Evolutionary conservation across 2,329 filamentous ascomycete genomes (phyloP).

Genomic region (Penicillium sp.): DNA sequence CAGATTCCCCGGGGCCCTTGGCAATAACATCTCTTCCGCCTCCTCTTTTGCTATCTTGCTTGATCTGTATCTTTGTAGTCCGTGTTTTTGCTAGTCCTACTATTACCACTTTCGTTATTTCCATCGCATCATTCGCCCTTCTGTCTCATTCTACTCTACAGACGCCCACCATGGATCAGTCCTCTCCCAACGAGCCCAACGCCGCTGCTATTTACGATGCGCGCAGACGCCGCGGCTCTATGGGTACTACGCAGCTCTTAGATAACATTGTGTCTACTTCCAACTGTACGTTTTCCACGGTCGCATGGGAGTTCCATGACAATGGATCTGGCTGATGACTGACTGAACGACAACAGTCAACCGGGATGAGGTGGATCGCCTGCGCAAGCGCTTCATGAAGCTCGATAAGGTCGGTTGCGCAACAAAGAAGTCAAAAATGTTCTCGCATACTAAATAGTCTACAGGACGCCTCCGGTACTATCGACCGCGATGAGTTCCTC

Average conservation of each 20-base stretch:
- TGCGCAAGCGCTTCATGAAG: slow-evolving; percentile 99
- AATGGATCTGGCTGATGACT: slow-evolving; percentile 3
- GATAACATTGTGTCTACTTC: slow-evolving; percentile 95
- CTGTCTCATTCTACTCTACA: neutral
- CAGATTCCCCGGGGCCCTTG: slow-evolving; percentile 33
- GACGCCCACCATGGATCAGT: slow-evolving; percentile 31
- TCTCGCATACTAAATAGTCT: slow-evolving; percentile 1
- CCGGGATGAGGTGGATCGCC: slow-evolving; percentile 90
- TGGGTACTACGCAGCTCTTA: slow-evolving; percentile 66
- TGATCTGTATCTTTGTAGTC: neutral
- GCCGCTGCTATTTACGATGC: slow-evolving; percentile 47
- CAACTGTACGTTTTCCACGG: slow-evolving; percentile 68
- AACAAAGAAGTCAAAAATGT: neutral
- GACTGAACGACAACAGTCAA: slow-evolving; percentile 64
- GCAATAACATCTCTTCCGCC: slow-evolving; percentile 10
- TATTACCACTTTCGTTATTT: neutral
- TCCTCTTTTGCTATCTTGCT: slow-evolving; percentile 7
- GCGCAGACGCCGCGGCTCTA: slow-evolving; percentile 43
- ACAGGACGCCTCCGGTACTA: slow-evolving; percentile 95
- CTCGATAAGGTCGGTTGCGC: slow-evolving; percentile 74
- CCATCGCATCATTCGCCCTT: neutral
- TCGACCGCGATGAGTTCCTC: slow-evolving; percentile 97
- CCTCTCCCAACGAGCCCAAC: slow-evolving; percentile 36
- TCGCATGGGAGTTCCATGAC: neutral
- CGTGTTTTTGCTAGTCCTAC: neutral